phyloP scores from a whole-genome alignment of 345 rosid species.

The Hibiscus syriacus region DNA sequence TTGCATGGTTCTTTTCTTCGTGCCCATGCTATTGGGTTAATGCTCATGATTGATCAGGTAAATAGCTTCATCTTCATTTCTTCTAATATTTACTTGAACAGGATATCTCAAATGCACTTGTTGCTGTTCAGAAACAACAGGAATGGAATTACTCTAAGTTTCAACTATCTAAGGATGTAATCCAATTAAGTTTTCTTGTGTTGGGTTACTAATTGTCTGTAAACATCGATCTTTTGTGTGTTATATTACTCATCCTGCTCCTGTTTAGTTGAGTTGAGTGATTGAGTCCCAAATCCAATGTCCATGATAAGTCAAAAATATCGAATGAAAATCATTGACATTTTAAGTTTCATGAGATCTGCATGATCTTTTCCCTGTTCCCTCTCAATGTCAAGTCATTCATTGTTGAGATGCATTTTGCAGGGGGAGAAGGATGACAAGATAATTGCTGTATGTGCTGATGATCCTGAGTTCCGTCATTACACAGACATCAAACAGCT shows the following conservation, averaged over 20 bases:
- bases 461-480: slow-evolving; percentile 97
- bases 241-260: neutral
- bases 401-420: slow-evolving; percentile 2
- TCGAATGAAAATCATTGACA: neutral
- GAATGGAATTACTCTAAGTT: neutral
- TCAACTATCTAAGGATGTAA: neutral
- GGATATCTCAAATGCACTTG: neutral
- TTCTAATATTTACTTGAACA: neutral
- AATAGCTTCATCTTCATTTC: neutral
- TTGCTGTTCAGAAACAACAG: neutral
- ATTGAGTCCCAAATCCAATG: neutral
- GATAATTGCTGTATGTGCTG: slow-evolving; percentile 96
- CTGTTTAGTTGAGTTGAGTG: neutral
- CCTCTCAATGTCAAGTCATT: neutral
- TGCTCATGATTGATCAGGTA: slow-evolving; percentile 99
- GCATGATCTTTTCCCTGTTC: neutral
- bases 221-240: neutral
- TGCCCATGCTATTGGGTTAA: slow-evolving; percentile 95
- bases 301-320: neutral
- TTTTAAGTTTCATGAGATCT: neutral
- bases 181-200: neutral
- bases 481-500: slow-evolving; percentile 88
- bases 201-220: neutral
- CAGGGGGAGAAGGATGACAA: slow-evolving; percentile 99
- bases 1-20: slow-evolving; percentile 89